phyloP scores from a whole-genome alignment of 345 rosid species.

The Hibiscus mutabilis region DNA sequence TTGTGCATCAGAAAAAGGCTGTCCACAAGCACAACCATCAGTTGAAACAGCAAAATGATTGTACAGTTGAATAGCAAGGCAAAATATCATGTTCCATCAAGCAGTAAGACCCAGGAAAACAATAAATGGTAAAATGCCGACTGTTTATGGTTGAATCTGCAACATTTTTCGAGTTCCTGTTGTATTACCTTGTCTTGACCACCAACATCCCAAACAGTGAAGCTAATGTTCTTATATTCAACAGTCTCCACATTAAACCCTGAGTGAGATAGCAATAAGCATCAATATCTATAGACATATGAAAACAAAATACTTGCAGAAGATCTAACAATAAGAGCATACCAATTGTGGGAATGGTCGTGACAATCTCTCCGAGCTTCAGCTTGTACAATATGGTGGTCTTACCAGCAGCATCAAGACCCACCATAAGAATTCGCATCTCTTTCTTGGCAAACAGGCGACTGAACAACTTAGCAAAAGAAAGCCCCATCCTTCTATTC shows the following conservation, averaged over 20 bases:
- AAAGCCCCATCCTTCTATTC: conserved; percentile 47
- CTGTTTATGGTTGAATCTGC: not conserved
- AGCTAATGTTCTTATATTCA: conserved; percentile 72
- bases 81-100: not conserved
- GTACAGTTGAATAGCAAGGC: not conserved
- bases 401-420: conserved; percentile 84
- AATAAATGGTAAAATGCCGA: not conserved
- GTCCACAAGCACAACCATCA: conserved; percentile 15
- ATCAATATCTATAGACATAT: not conserved
- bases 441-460: conserved; percentile 65
- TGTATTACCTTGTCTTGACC: conserved; percentile 65
- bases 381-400: conserved; percentile 67
- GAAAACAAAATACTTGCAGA: not conserved
- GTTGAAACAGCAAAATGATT: not conserved
- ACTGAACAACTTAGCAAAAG: conserved; percentile 57
- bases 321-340: not conserved
- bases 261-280: conserved; percentile 9
- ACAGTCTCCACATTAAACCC: conserved; percentile 77
- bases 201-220: conserved; percentile 75
- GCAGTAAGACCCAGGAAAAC: not conserved
- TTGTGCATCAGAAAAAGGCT: conserved; percentile 16
- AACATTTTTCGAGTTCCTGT: not conserved
- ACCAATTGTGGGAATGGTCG: conserved; percentile 71
- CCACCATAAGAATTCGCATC: conserved; percentile 76
- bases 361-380: conserved; percentile 67